phyloP scores from a whole-genome alignment of 139 green algal genomes.

The Chara braunii region DNA sequence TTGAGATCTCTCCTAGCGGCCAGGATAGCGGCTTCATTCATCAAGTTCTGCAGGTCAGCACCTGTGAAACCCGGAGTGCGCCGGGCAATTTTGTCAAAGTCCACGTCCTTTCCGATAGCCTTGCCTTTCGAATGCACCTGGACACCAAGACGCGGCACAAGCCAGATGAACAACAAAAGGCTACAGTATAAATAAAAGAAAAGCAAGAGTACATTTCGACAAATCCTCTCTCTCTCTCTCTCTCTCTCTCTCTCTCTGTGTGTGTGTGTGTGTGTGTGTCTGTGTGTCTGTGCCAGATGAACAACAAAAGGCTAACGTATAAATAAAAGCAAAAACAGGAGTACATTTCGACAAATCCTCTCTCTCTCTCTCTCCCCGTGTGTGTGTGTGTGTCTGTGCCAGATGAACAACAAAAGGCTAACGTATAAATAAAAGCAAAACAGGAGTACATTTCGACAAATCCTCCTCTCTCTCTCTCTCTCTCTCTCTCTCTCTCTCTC shows the following conservation, averaged over 20 bases:
- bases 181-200: conserved; percentile 11
- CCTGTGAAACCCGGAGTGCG: conserved; percentile 66
- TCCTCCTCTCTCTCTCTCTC: too few species aligned
- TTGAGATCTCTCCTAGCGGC: conserved; percentile 87
- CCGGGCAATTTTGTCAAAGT: conserved; percentile 53
- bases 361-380: too few species aligned
- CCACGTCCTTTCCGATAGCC: conserved; percentile 47
- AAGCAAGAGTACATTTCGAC: neutral
- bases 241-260: too few species aligned
- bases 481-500: too few species aligned
- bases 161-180: neutral
- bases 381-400: too few species aligned
- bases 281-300: too few species aligned
- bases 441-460: neutral
- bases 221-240: too few species aligned
- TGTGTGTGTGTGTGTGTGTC: too few species aligned
- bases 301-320: too few species aligned
- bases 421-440: neutral
- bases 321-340: too few species aligned
- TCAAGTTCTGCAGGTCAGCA: conserved; percentile 97
- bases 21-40: conserved; percentile 99
- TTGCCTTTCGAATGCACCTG: conserved; percentile 53
- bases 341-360: too few species aligned
- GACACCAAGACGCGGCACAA: neutral
- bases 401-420: neutral